These are phyloP conservation scores for Ceratocystis ficicola DNA, from an alignment of 2,329 filamentous ascomycete species.

Conservation along the genomic window DNA sequence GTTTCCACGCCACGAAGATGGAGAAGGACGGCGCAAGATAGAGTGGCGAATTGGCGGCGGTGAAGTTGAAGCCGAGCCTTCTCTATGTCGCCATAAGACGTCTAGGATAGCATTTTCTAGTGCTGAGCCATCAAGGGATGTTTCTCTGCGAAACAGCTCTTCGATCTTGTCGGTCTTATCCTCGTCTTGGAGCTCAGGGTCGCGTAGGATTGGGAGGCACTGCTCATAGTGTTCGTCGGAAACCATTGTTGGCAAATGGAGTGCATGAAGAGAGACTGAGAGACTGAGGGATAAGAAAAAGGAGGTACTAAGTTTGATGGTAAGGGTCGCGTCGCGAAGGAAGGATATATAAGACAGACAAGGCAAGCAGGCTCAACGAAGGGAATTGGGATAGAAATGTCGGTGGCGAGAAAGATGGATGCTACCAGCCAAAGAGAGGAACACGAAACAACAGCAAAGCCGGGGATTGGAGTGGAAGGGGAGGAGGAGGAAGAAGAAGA, in stretches of 20 bases:
- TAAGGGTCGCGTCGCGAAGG: not conserved
- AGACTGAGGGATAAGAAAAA: not conserved
- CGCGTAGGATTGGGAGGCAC: constrained; percentile 77
- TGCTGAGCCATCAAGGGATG: constrained; percentile 58
- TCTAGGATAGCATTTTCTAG: constrained; percentile 87
- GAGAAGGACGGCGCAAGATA: constrained; percentile 78
- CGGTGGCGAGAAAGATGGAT: not conserved
- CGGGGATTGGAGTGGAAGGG: not conserved
- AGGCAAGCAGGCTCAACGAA: constrained; percentile 24
- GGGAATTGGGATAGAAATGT: constrained; percentile 1
- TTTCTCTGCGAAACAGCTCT: constrained; percentile 69
- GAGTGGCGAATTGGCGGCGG: constrained; percentile 80
- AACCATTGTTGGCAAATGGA: constrained; percentile 50
- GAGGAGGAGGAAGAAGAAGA: not conserved
- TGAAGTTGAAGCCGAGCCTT: constrained; percentile 54
- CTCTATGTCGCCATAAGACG: constrained; percentile 75
- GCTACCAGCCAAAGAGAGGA: not conserved
- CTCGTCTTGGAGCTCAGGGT: constrained; percentile 74
- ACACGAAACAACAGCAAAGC: not conserved
- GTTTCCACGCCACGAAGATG: constrained; percentile 81
- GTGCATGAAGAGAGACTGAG: constrained; percentile 7
- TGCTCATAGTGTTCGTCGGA: constrained; percentile 87
- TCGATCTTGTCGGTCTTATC: constrained; percentile 90
- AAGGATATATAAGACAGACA: constrained; percentile 10
- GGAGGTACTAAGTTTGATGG: too few species aligned